Conservation (phyloP, 2,329 filamentous ascomycete genomes). For the Aureobasidium vineae region DNA sequence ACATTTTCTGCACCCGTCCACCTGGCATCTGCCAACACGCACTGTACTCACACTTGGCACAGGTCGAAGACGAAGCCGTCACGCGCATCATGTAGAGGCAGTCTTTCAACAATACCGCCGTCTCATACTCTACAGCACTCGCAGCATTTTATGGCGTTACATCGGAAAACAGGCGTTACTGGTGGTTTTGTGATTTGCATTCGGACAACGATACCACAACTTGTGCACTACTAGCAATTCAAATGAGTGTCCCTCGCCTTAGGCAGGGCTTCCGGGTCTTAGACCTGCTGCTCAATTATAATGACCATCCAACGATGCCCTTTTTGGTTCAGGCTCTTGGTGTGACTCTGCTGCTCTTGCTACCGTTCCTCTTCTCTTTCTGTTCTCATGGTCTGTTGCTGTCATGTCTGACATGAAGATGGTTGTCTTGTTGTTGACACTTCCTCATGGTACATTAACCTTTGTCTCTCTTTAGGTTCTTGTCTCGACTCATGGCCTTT, state of each 20-base stretch:
- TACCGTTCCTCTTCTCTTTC: neutral
- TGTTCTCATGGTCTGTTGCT: neutral
- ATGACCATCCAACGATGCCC: constrained; percentile 27
- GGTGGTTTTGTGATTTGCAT: constrained; percentile 23
- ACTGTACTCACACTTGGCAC: constrained; percentile 22
- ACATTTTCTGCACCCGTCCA: constrained; percentile 11
- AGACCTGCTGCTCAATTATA: constrained; percentile 35
- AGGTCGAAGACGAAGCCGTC: constrained; percentile 45
- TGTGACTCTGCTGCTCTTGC: constrained; percentile 23
- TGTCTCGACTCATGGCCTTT: constrained; percentile 2
- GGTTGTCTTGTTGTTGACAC: neutral
- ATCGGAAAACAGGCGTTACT: constrained; percentile 23
- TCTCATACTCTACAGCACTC: neutral
- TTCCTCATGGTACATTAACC: constrained; percentile 4
- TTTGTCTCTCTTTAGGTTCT: neutral
- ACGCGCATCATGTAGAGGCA: constrained; percentile 58
- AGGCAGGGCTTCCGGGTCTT: constrained; percentile 35
- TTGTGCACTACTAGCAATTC: constrained; percentile 27
- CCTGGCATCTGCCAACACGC: constrained; percentile 23
- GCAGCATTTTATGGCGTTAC: constrained; percentile 21
- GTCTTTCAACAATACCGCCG: constrained; percentile 15
- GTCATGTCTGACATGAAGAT: constrained; percentile 2
- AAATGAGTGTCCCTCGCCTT: constrained; percentile 34
- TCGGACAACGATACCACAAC: constrained; percentile 25
- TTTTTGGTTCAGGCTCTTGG: constrained; percentile 27